phyloP scores from a whole-genome alignment of 2,329 filamentous ascomycete genomes.

The Fusarium haematococcum region DNA sequence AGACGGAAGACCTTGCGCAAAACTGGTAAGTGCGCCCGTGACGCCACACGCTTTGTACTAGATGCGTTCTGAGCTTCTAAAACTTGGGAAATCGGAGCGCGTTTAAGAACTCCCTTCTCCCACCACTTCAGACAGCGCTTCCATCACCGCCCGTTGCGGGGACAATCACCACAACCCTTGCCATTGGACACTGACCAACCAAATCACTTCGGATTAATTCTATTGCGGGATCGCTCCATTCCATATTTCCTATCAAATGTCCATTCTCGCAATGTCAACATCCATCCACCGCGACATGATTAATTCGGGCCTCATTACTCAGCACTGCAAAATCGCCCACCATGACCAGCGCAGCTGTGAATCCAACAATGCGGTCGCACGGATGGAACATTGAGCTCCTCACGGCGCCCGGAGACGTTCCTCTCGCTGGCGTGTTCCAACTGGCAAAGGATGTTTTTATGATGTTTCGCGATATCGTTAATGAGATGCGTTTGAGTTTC shows the following conservation, averaged over 20 bases:
- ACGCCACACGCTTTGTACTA: too few relatives aligned
- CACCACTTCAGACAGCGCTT: too few relatives aligned
- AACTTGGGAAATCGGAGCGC: too few relatives aligned
- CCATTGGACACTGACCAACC: background rate
- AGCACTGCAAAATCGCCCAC: background rate
- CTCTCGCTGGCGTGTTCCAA: slow-evolving; percentile 3
- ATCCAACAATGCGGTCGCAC: background rate
- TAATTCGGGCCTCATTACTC: background rate
- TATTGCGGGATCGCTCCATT: background rate
- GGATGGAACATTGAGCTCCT: slow-evolving; percentile 11
- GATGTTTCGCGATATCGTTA: slow-evolving; percentile 2
- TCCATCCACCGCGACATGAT: background rate
- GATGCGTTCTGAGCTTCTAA: too few relatives aligned
- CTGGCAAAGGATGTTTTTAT: background rate
- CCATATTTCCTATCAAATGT: background rate
- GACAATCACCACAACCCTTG: background rate
- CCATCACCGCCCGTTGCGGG: too few relatives aligned
- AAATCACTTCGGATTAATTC: background rate
- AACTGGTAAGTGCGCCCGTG: too few relatives aligned
- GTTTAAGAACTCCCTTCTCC: too few relatives aligned
- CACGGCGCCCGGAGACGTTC: background rate
- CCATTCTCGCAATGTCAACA: background rate
- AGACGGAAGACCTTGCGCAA: too few relatives aligned
- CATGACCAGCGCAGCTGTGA: background rate
- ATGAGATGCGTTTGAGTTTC: slow-evolving; percentile 14